Base-by-base conservation (phyloP, 352 stramenopile species). In the Phytophthora tubulina region DNA sequence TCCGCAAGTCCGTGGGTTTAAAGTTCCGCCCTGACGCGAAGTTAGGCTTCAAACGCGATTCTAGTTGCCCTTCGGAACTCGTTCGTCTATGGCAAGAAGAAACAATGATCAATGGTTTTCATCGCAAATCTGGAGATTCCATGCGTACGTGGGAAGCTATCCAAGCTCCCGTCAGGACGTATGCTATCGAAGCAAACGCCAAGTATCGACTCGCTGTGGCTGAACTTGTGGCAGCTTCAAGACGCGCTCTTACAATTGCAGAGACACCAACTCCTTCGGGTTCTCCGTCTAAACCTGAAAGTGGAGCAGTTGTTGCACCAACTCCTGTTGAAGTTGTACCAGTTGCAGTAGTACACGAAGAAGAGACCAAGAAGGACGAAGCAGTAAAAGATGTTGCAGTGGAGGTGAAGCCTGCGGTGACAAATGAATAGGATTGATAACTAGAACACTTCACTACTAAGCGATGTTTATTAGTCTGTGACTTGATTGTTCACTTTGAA, bases 71-170 rank as follows among this genome's bases (percentile, higher is more conserved):
- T 2, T 76, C 80, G 0, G 84, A 92, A 32, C 67, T 96, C 0
- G 74, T 93, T 13, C 88, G 88, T 5, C 73, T 82, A n/a, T 96
- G 86, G 85, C 45, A 73, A 27, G 79, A 92, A 31, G 70, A 92
- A 30, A 85, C 84, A 1, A 38, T 78, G 5, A 76, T 74, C 38
- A 83, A 90, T 46, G 82, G 82, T 6, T 70, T 80, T 10, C 69
- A 70, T 13, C 80, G 83, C 15, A 56, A 61, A 5, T 21, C 69
- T 9, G 84, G 81, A 11, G 73, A 88, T n/a, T 63, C 36, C 13
- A 90, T 91, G 86, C 77, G 81, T n/a, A 92, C 86, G 31, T 93
- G 86, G 86, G 84, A 93, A 63, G 84, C 84, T 1, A 79, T 92
- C 38, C 80, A 89, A 57, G 86, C 84, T 1, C 84, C 82, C 2